A percentile compares a stretch with the other conserved stretches of the same genome.
phyloP scores from a whole-genome alignment of 2,329 filamentous ascomycete genomes.

The Exserohilum turcica region DNA sequence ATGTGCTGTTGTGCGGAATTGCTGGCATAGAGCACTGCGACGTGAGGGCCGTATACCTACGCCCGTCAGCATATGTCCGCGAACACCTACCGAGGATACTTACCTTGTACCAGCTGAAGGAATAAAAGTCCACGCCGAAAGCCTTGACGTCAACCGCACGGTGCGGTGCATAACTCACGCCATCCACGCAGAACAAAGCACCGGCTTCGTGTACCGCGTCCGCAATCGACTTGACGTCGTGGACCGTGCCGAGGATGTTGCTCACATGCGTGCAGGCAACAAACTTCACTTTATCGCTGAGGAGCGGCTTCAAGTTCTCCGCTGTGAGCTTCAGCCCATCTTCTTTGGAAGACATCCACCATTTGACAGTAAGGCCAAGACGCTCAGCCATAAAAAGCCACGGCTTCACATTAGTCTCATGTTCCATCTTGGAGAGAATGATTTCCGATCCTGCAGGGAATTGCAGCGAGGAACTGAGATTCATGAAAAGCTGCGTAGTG shows the following conservation, averaged over 20 bases:
- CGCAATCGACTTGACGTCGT: constrained; percentile 64
- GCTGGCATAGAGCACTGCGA: constrained; percentile 72
- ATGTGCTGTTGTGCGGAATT: constrained; percentile 61
- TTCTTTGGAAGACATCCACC: constrained; percentile 62
- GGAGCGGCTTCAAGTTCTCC: constrained; percentile 61
- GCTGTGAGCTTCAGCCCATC: constrained; percentile 64
- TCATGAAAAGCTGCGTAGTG: constrained; percentile 77
- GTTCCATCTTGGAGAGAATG: constrained; percentile 72
- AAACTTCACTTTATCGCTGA: constrained; percentile 69
- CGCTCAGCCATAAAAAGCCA: constrained; percentile 72
- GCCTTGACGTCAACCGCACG: constrained; percentile 69
- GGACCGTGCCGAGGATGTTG: constrained; percentile 75
- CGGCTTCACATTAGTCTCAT: constrained; percentile 76
- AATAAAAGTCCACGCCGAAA: constrained; percentile 74
- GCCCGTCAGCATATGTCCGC: not conserved
- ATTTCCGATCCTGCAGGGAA: constrained; percentile 63
- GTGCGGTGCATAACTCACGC: constrained; percentile 77
- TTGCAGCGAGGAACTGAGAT: constrained; percentile 55
- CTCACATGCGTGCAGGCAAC: constrained; percentile 75
- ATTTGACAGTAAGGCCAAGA: constrained; percentile 67
- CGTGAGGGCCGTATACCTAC: constrained; percentile 75
- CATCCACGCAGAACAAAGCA: constrained; percentile 73
- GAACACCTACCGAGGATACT: not conserved
- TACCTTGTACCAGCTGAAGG: constrained; percentile 80
- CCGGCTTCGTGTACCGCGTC: constrained; percentile 57